Percentiles rank a stretch among this genome's conserved stretches.
Conservation (phyloP, 2,329 filamentous ascomycete species). For the Zasmidium angulare region DNA sequence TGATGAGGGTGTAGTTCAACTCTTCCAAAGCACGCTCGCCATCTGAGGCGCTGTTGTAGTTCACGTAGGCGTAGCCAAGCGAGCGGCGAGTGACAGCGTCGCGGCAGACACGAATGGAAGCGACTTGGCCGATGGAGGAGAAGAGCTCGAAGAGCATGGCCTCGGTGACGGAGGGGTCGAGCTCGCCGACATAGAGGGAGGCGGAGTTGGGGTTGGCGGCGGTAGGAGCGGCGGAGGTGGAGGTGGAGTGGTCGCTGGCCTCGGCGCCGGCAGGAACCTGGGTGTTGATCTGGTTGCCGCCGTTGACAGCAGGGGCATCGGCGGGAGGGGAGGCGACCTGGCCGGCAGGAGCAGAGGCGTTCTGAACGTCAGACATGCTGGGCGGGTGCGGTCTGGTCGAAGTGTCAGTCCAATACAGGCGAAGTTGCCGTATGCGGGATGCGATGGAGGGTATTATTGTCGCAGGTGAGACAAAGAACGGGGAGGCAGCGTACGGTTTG, state of each 20-base stretch:
- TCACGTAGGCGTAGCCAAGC: slow-evolving; percentile 98
- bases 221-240: slow-evolving; percentile 67
- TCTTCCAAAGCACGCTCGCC: slow-evolving; percentile 98
- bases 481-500: slow-evolving; percentile 3
- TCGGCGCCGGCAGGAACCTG: slow-evolving; percentile 63
- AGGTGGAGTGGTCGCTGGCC: slow-evolving; percentile 67
- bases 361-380: slow-evolving; percentile 45
- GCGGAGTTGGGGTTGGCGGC: slow-evolving; percentile 78
- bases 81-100: slow-evolving; percentile 98
- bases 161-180: slow-evolving; percentile 96
- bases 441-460: not conserved
- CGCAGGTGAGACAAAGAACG: slow-evolving; percentile 5
- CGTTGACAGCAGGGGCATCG: slow-evolving; percentile 62
- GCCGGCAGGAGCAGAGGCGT: slow-evolving; percentile 57
- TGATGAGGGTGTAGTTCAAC: slow-evolving; percentile 99
- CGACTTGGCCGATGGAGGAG: slow-evolving; percentile 97
- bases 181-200: slow-evolving; percentile 97
- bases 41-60: slow-evolving; percentile 97
- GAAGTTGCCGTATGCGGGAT: not conserved
- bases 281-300: slow-evolving; percentile 66
- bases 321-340: slow-evolving; percentile 68
- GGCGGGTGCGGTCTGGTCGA: slow-evolving; percentile 7
- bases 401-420: not conserved
- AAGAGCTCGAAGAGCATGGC: slow-evolving; percentile 99
- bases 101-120: slow-evolving; percentile 98